Evolutionary conservation across 805 yeast genomes (phyloP), one percentile per base, ranked within the genome.

Genomic region (Suhomyces sp.): DNA sequence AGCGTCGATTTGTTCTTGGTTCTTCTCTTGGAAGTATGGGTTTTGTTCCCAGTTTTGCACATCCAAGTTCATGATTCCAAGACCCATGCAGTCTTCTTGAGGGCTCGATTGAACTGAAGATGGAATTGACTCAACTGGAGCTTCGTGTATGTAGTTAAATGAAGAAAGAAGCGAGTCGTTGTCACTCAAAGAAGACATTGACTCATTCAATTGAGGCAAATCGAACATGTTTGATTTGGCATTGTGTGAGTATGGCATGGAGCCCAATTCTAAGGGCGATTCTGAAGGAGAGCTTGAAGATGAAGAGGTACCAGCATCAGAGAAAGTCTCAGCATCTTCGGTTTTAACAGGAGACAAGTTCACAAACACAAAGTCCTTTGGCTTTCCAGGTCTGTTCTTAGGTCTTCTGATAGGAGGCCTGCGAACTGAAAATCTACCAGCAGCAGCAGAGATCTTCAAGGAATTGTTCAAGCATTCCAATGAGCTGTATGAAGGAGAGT

Each of bases 341-440:
- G 24, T 24, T 59, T 65, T 29, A 23, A 74, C 68, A 19, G 79
- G 79, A 17, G 77, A 72, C 57, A 75, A 72, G 58, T 75, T 78
- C 44, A 75, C 79, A 57, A 75, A 75, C 17, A 75, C 77, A 55
- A 74, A 75, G 57, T 73, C 78, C 61, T 72, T 74, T 48, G 77
- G 77, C 68, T 67, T 70, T 3, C 79, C 79, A 6, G 78, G 78
- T 60, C 67, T 70, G 58, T 70, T 67, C 66, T 72, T 74, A 31
- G 79, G 79, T 61, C 79, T 72, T 57, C 68, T 73, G 51, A 68
- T 67, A 15, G 78, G 77, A 10, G 76, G 73, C 54, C 74, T 70
- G 55, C 68, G 72, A 41, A 63, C 64, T 42, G 66, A 56, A 57
- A 65, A 72, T 53, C 67, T 64, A 26, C 63, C 65, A 23, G 71